Conservation (phyloP, 106 monocot species). For the Cymbidium sinense region DNA sequence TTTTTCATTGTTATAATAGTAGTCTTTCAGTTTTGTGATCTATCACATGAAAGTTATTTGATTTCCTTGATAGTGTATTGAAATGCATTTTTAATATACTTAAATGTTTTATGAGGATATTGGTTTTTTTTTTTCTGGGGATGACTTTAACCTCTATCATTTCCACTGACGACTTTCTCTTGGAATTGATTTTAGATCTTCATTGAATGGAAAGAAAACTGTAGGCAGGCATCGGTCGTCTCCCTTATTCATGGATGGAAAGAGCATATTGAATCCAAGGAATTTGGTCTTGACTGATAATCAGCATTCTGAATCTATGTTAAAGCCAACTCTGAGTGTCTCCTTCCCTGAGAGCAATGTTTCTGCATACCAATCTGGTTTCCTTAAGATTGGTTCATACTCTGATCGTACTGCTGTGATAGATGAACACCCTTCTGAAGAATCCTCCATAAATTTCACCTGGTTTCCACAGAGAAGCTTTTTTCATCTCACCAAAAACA, state of each 20-base stretch:
- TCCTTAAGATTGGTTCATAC: constrained; percentile 43
- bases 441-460: constrained; percentile 28
- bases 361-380: constrained; percentile 25
- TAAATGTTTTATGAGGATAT: too few species aligned
- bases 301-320: constrained; percentile 7
- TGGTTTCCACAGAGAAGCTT: constrained; percentile 52
- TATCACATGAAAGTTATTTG: too few species aligned
- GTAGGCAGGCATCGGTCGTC: background rate
- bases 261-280: constrained; percentile 29
- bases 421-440: constrained; percentile 11
- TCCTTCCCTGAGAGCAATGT: constrained; percentile 13
- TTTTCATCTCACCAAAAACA: constrained; percentile 14
- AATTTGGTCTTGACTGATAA: constrained; percentile 58
- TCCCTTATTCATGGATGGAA: constrained; percentile 30
- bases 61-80: too few species aligned
- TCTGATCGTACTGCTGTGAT: constrained; percentile 16
- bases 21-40: too few species aligned
- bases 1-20: too few species aligned
- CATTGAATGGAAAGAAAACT: background rate
- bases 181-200: background rate
- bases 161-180: background rate
- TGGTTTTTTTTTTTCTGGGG: background rate
- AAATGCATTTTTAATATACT: too few species aligned
- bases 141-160: background rate
- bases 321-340: constrained; percentile 17